Conservation (phyloP, 352 stramenopile genomes). For the Pythium folliculosum region DNA sequence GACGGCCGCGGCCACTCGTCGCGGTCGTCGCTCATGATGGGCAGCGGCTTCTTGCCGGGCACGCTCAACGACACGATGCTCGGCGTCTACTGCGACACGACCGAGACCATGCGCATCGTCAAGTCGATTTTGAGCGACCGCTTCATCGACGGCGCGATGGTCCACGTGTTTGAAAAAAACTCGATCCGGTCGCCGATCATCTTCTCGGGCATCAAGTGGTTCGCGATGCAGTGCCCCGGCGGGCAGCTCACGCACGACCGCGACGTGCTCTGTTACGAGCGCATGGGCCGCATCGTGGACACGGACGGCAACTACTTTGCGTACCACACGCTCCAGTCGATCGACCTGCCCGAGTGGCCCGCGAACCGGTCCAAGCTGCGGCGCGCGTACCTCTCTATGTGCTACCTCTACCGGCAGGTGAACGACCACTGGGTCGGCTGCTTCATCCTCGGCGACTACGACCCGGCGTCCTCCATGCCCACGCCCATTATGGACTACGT, state of each 20-base stretch:
- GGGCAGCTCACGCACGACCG: slow-evolving; percentile 56
- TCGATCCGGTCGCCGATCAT: slow-evolving; percentile 44
- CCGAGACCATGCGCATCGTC: slow-evolving; percentile 51
- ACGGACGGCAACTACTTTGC: slow-evolving; percentile 53
- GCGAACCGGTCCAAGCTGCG: slow-evolving; percentile 35
- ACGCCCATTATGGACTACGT: slow-evolving; percentile 45
- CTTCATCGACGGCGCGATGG: slow-evolving; percentile 54
- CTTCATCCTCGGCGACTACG: slow-evolving; percentile 57
- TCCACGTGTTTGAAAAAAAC: slow-evolving; percentile 63
- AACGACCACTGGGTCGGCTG: slow-evolving; percentile 54
- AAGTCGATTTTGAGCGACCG: slow-evolving; percentile 48
- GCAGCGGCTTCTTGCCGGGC: slow-evolving; percentile 56
- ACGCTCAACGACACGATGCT: slow-evolving; percentile 59
- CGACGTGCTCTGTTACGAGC: slow-evolving; percentile 57
- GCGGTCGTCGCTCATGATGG: slow-evolving; percentile 47
- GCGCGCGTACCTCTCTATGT: slow-evolving; percentile 52
- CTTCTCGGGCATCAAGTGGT: slow-evolving; percentile 70
- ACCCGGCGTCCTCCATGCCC: slow-evolving; percentile 42
- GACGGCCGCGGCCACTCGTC: slow-evolving; percentile 16
- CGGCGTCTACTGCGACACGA: slow-evolving; percentile 52
- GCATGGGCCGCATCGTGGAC: slow-evolving; percentile 66
- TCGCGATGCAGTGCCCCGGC: slow-evolving; percentile 47
- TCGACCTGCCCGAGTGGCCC: slow-evolving; percentile 59
- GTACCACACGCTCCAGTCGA: slow-evolving; percentile 59
- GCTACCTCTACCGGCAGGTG: slow-evolving; percentile 62